These are phyloP conservation scores for Eimeria tenella DNA, from an alignment of 169 alveolate genomes.

Conservation along the genomic window DNA sequence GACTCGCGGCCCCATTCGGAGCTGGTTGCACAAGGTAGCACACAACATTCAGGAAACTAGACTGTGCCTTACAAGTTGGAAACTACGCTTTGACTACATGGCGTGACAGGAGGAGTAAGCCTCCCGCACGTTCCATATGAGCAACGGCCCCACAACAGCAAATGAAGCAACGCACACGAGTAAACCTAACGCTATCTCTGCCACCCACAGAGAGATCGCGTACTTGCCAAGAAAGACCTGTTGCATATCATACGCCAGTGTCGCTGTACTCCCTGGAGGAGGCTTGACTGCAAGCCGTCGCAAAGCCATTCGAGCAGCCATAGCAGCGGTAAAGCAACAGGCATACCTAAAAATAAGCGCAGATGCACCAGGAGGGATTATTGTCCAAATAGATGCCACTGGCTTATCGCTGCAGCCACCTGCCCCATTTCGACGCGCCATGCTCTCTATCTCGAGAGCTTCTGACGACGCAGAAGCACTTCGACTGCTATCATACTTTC, in stretches of 20 bases:
- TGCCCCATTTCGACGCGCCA: background rate
- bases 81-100: too few species aligned
- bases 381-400: background rate
- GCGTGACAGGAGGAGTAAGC: background rate
- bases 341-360: background rate
- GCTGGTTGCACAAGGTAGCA: too few species aligned
- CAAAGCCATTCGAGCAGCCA: slow-evolving; percentile 11
- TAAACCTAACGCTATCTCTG: slow-evolving; percentile 21
- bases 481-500: background rate
- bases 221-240: slow-evolving; percentile 18
- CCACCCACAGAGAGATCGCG: slow-evolving; percentile 26
- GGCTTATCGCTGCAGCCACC: background rate
- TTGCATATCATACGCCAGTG: slow-evolving; percentile 10
- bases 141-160: slow-evolving; percentile 47
- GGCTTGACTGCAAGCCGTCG: background rate
- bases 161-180: slow-evolving; percentile 16
- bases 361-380: slow-evolving; percentile 22
- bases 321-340: slow-evolving; percentile 39
- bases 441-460: background rate
- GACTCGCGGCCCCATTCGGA: too few species aligned
- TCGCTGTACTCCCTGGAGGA: background rate
- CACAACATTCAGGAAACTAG: too few species aligned
- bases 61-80: too few species aligned
- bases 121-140: background rate
- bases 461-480: background rate